These are phyloP conservation scores for Boletus rex-veris DNA, from an alignment of 768 basidiomycete genomes.

Conservation along the genomic window DNA sequence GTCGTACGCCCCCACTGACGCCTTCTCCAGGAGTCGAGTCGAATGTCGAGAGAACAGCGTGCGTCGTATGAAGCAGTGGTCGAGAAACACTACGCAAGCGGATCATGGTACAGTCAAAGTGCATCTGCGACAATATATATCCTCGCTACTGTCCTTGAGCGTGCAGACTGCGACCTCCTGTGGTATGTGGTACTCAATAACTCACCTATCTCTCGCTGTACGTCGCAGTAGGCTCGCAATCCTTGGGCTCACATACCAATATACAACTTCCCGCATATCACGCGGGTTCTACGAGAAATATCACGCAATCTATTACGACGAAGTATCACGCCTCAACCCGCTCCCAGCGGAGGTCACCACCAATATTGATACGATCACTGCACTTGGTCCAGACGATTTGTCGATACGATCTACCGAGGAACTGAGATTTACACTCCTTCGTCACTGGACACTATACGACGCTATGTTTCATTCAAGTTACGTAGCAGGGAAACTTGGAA, in stretches of 20 bases:
- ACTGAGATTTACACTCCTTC: conserved; percentile 88
- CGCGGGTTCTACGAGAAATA: conserved; percentile 80
- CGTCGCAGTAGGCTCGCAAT: conserved; percentile 72
- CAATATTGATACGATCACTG: conserved; percentile 43
- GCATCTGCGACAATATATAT: conserved; percentile 87
- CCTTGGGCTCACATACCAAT: conserved; percentile 91
- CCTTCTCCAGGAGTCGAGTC: conserved; percentile 41
- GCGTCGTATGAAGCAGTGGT: conserved; percentile 59
- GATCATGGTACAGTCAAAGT: conserved; percentile 87
- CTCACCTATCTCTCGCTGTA: conserved; percentile 1
- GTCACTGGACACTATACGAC: conserved; percentile 98
- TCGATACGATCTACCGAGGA: conserved; percentile 84
- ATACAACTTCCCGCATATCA: conserved; percentile 82
- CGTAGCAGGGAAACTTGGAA: conserved; percentile 89
- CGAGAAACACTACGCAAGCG: conserved; percentile 78
- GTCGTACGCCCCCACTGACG: not conserved
- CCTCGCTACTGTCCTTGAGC: conserved; percentile 85
- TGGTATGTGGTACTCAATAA: conserved; percentile 52
- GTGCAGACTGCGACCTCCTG: conserved; percentile 89
- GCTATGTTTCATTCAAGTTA: conserved; percentile 98
- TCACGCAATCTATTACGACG: conserved; percentile 79
- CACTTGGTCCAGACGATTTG: conserved; percentile 76
- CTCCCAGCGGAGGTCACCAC: conserved; percentile 38
- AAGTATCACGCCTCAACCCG: conserved; percentile 88
- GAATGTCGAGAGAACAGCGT: conserved; percentile 69